Conservation (phyloP, 2,329 filamentous ascomycete species). For the Aspergillus flavus region DNA sequence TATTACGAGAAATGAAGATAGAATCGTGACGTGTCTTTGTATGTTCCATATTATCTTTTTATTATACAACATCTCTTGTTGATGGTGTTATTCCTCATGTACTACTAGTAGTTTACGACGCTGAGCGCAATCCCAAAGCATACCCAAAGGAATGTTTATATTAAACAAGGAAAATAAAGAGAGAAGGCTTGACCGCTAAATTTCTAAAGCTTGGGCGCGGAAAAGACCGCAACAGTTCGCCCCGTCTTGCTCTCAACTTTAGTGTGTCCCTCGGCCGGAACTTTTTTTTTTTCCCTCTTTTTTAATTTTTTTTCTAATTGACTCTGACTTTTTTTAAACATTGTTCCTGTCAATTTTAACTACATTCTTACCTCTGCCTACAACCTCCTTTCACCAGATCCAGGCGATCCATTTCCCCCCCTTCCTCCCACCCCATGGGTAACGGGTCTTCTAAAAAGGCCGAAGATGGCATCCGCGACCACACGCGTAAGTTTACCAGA, state of each 20-base stretch:
- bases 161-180: not conserved
- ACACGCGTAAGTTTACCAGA: not conserved
- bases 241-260: not conserved
- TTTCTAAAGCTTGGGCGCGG: not conserved
- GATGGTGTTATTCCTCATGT: not conserved
- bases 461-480: not conserved
- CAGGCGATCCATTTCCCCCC: not conserved
- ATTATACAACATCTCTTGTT: not conserved
- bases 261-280: not conserved
- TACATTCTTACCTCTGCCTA: not conserved
- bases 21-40: conserved; percentile 24
- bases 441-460: not conserved
- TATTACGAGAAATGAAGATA: conserved; percentile 46
- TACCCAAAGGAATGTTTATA: not conserved
- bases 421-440: not conserved
- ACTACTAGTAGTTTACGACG: not conserved
- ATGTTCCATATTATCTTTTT: not conserved
- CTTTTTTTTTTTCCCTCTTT: not conserved
- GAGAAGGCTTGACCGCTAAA: not conserved
- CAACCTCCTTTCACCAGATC: not conserved
- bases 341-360: not conserved
- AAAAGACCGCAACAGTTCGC: not conserved
- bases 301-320: not conserved
- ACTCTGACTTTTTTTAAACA: not conserved
- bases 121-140: not conserved